These are phyloP conservation scores for Erodium texanum DNA, from an alignment of 441 rosid genomes.

Conservation along the genomic window DNA sequence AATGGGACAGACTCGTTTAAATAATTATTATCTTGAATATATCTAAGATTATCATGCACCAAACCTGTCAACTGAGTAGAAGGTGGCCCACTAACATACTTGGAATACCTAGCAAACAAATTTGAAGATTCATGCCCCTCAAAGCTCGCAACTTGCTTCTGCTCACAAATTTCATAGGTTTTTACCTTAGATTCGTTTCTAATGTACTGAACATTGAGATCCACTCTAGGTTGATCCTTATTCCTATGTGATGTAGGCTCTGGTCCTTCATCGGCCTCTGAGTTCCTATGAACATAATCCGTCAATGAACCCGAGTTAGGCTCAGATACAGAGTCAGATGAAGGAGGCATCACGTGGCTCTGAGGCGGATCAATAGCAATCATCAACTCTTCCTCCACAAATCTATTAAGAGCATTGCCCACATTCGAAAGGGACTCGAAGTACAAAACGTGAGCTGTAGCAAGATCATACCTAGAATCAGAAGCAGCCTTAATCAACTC, in stretches of 20 bases:
- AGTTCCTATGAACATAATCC: constrained; percentile 13
- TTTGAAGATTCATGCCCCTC: background rate
- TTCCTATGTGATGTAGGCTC: background rate
- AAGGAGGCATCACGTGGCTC: background rate
- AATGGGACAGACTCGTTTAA: background rate
- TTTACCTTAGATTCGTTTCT: background rate
- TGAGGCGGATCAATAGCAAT: constrained; percentile 10
- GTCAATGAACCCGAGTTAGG: constrained; percentile 5
- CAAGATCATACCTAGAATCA: constrained; percentile 27
- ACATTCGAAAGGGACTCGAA: constrained; percentile 27
- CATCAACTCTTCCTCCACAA: constrained; percentile 20
- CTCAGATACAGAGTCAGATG: constrained; percentile 12
- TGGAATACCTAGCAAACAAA: background rate
- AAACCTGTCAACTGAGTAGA: background rate
- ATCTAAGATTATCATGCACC: background rate
- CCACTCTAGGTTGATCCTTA: background rate
- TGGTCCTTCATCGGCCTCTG: background rate
- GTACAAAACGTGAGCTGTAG: constrained; percentile 25
- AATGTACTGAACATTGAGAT: background rate
- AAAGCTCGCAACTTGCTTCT: background rate
- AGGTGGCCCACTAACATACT: background rate
- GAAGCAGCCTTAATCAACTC: constrained; percentile 23
- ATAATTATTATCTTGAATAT: background rate
- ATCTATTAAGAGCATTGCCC: constrained; percentile 20
- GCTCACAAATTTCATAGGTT: background rate